Conservation (phyloP, 768 basidiomycete genomes). For the Rhizopogon vesiculosus region DNA sequence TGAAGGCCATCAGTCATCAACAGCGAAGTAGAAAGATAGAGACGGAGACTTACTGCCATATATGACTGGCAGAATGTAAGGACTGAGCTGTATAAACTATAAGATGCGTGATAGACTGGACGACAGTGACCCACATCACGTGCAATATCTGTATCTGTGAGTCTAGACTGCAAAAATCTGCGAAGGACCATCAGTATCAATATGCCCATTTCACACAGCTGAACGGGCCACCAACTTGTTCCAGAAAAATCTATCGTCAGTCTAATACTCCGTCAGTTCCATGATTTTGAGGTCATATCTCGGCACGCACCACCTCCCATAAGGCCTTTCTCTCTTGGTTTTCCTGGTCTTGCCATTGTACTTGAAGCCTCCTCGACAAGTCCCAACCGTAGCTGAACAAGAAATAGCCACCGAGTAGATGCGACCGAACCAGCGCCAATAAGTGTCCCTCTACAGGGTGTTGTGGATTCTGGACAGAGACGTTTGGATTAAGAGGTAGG, state of each 20-base stretch:
- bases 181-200: slow-evolving; percentile 2
- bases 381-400: slow-evolving; percentile 92
- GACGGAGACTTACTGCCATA: slow-evolving; percentile 77
- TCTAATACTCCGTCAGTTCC: slow-evolving; percentile 39
- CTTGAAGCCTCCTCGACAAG: slow-evolving; percentile 81
- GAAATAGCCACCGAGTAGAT: slow-evolving; percentile 75
- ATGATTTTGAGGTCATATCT: neutral
- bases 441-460: slow-evolving; percentile 88
- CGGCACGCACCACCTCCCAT: slow-evolving; percentile 68
- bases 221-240: slow-evolving; percentile 55
- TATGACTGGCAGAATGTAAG: slow-evolving; percentile 88
- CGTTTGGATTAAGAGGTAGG: slow-evolving; percentile 73
- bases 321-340: slow-evolving; percentile 50
- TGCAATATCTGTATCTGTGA: slow-evolving; percentile 54
- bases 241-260: slow-evolving; percentile 98
- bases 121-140: slow-evolving; percentile 53
- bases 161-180: slow-evolving; percentile 52
- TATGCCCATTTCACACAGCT: neutral
- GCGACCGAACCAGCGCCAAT: slow-evolving; percentile 79
- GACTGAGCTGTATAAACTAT: slow-evolving; percentile 55
- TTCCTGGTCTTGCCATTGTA: slow-evolving; percentile 62
- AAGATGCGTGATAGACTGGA: slow-evolving; percentile 1
- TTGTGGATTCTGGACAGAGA: slow-evolving; percentile 62
- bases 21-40: neutral
- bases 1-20: slow-evolving; percentile 26